Conservation (phyloP, 2,329 filamentous ascomycete species). For the Neofusicoccum sp. region DNA sequence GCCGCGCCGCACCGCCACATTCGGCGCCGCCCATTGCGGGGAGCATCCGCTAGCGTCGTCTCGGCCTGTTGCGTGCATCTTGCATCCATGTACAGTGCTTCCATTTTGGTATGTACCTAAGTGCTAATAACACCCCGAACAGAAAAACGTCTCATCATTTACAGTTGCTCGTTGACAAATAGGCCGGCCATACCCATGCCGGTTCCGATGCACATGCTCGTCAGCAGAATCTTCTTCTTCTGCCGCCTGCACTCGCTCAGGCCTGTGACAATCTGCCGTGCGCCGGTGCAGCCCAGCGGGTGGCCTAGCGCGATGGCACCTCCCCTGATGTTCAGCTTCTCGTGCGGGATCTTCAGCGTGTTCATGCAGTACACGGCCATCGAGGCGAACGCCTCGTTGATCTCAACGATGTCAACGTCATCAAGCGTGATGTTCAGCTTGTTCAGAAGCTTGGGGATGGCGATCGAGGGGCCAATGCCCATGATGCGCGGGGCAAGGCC, state of each 20-base stretch:
- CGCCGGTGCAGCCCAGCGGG: constrained; percentile 77
- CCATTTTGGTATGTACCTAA: constrained; percentile 1
- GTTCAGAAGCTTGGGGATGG: constrained; percentile 77
- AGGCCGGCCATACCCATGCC: constrained; percentile 69
- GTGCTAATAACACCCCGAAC: not conserved
- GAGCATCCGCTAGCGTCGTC: not conserved
- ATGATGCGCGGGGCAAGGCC: constrained; percentile 93
- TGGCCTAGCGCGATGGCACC: constrained; percentile 84
- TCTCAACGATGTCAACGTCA: constrained; percentile 86
- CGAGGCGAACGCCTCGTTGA: constrained; percentile 97
- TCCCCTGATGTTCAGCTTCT: constrained; percentile 80
- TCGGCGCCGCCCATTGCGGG: constrained; percentile 1
- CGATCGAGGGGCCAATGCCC: constrained; percentile 81
- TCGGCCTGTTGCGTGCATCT: not conserved
- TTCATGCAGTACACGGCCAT: constrained; percentile 93
- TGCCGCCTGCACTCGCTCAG: constrained; percentile 80
- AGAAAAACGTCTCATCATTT: not conserved
- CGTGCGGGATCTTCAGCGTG: constrained; percentile 66
- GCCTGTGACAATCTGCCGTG: constrained; percentile 84
- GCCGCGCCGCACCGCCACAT: constrained; percentile 12
- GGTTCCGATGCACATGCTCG: constrained; percentile 82
- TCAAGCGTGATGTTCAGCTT: constrained; percentile 77
- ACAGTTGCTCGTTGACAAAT: constrained; percentile 64
- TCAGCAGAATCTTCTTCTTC: constrained; percentile 89
- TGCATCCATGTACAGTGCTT: not conserved